Conservation (phyloP, 73 alveolate species). For the Diophrys appendiculata region DNA sequence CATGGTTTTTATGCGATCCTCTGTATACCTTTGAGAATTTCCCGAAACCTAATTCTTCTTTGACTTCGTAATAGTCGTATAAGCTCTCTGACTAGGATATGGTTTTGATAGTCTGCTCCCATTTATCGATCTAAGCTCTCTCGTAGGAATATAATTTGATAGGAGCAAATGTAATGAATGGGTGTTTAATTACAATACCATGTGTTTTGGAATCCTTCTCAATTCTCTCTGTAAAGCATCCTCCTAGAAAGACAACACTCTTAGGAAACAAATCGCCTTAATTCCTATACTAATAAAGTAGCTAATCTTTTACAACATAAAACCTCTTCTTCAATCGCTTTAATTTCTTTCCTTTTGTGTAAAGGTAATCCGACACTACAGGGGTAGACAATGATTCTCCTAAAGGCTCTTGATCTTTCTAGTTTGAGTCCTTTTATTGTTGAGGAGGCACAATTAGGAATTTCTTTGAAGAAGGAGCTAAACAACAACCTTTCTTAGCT, state of each 20-base stretch:
- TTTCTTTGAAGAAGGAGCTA: not conserved
- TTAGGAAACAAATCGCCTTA: too few species aligned
- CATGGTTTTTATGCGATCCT: not conserved
- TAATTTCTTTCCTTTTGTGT: not conserved
- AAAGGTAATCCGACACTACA: not conserved
- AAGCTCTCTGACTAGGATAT: not conserved
- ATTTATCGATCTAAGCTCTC: not conserved
- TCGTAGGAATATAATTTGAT: not conserved
- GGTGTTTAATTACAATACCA: not conserved
- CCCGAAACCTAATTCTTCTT: not conserved
- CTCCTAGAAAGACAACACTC: constrained; percentile 4
- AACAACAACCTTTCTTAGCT: not conserved
- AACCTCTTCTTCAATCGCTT: constrained; percentile 1
- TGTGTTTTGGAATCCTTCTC: not conserved
- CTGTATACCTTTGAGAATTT: constrained; percentile 6
- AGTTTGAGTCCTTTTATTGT: not conserved
- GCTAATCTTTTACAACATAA: not conserved
- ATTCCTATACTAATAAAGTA: not conserved
- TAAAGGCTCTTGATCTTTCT: not conserved
- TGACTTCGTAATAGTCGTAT: not conserved
- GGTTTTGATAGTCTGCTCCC: not conserved
- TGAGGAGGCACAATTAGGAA: too few species aligned
- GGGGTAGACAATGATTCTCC: not conserved
- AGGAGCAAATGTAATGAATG: not conserved
- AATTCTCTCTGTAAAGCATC: not conserved